Evolutionary conservation across 78 protist species (phyloP), one percentile per base, ranked within the genome.

Genomic region (Dictyostelium firmibasis): DNA sequence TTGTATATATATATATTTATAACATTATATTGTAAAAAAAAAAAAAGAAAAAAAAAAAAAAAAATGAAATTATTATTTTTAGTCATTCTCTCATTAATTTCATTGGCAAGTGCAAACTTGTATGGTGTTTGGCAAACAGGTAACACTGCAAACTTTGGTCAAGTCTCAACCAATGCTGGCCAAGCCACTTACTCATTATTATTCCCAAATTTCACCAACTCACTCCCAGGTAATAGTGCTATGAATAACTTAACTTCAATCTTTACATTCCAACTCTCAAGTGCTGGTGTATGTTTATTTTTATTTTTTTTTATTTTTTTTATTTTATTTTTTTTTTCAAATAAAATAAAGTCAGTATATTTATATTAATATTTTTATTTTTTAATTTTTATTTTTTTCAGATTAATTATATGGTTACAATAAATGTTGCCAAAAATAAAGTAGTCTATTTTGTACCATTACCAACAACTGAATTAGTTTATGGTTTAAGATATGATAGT

Each of bases 361-460:
- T n/a, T n/a, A n/a, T n/a, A n/a, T n/a, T n/a, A n/a, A n/a, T n/a
- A n/a, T n/a, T n/a, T n/a, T n/a, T n/a, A n/a, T n/a, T n/a, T n/a
- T n/a, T n/a, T n/a, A n/a, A n/a, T n/a, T 81, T 13, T 33, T 57
- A 29, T 31, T 31, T 16, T 57, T 33, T 35, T 7, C 43, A 88
- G 87, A 43, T 25, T 38, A 9, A 81, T 79, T 88, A 25, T 38
- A 31, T 88, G 29, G 94, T 88, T 36, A 47, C 87, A 18, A 70
- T 88, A 1, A 88, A 88, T 69, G 94, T 88, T 67, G 94, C 86
- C 3, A 79, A 83, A 31, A 88, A 88, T 33, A 81, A 88, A 81
- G 94, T 88, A 47, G 43, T 67, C 18, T 81, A 79, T 25, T 88
- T 88, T 33, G 86, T 53, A 29, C 41, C 50, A 75, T 78, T 88